Evolutionary conservation across 106 monocot genomes (phyloP).

Genomic region (Apostasia shenzhenica): DNA sequence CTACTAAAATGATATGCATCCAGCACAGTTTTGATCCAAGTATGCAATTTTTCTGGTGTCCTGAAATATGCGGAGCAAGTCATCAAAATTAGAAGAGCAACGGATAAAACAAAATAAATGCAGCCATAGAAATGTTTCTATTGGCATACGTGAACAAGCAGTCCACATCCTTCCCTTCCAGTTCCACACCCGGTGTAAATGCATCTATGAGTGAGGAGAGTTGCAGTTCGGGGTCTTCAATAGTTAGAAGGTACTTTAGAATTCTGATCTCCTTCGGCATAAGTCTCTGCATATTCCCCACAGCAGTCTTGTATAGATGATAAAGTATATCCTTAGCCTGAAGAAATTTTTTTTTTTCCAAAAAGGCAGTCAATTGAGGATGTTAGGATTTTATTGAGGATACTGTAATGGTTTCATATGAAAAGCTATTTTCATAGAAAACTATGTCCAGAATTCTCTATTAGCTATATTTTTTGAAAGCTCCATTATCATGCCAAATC

Average conservation of each 20-base stretch:
- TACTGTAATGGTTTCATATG: conserved; percentile 1
- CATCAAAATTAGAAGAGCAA: not conserved
- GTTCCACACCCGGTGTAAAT: conserved; percentile 77
- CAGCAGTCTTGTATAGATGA: conserved; percentile 78
- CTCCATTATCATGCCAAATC: not conserved
- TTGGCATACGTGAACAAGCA: conserved; percentile 73
- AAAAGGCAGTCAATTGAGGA: not conserved
- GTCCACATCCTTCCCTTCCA: conserved; percentile 79
- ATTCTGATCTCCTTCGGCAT: conserved; percentile 97
- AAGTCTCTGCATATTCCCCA: conserved; percentile 81
- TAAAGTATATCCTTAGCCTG: conserved; percentile 89
- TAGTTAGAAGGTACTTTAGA: conserved; percentile 70
- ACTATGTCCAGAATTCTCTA: not conserved
- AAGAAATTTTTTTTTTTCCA: not conserved
- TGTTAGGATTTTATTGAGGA: not conserved
- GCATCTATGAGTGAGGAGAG: conserved; percentile 68
- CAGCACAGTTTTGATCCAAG: conserved; percentile 65
- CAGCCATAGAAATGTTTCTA: not conserved
- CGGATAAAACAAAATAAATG: not conserved
- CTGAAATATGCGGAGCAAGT: conserved; percentile 18
- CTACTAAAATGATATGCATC: conserved; percentile 88
- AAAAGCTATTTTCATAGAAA: not conserved
- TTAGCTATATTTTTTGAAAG: no score
- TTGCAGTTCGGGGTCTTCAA: conserved; percentile 67
- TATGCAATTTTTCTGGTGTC: conserved; percentile 65